phyloP scores from a whole-genome alignment of 805 yeast genomes.

The Saccharomycopsis amapae region DNA sequence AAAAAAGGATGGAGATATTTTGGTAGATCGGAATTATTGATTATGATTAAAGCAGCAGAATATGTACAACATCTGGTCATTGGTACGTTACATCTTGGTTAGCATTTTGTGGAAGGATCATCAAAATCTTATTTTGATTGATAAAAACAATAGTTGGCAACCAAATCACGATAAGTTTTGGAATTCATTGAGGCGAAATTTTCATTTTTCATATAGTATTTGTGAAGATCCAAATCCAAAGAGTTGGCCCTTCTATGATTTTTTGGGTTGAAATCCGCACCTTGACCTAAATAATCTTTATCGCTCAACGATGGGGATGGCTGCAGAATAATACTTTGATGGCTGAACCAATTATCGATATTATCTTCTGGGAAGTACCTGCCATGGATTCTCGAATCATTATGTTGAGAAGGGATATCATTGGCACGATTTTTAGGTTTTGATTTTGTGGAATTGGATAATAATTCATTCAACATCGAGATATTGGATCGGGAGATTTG shows the following conservation, averaged over 20 bases:
- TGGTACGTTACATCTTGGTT: too few species aligned
- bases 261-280: not conserved
- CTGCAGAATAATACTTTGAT: not conserved
- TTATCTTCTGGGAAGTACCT: constrained; percentile 12
- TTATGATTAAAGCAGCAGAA: too few species aligned
- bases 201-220: not conserved
- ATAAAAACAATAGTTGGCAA: constrained; percentile 19
- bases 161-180: constrained; percentile 16
- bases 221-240: too few species aligned
- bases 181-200: not conserved
- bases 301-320: not conserved
- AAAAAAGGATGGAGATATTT: too few species aligned
- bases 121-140: constrained; percentile 3
- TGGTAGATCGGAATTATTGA: too few species aligned
- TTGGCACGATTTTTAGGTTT: not conserved
- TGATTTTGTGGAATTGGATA: constrained; percentile 2
- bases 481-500: constrained; percentile 14
- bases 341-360: constrained; percentile 14
- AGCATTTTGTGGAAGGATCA: too few species aligned
- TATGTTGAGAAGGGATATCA: not conserved
- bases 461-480: constrained; percentile 12
- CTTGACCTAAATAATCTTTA: not conserved
- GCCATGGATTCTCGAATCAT: not conserved
- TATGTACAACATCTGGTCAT: too few species aligned
- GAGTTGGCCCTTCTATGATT: too few species aligned